phyloP scores from a whole-genome alignment of 441 rosid species.

The Manihot esculenta region DNA sequence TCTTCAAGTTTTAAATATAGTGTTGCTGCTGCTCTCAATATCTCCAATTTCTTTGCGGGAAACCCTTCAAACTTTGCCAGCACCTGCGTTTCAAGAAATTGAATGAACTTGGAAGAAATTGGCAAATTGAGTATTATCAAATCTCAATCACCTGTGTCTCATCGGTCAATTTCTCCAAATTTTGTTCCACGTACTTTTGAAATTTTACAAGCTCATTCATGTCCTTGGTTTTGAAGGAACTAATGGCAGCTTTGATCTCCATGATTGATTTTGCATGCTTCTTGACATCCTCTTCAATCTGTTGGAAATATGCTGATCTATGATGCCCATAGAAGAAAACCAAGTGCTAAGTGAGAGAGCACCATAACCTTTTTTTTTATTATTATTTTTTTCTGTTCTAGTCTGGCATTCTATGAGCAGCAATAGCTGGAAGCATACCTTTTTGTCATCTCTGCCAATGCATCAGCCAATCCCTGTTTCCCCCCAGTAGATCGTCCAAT shows the following conservation, averaged over 20 bases:
- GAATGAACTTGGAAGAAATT: neutral
- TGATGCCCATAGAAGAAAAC: neutral
- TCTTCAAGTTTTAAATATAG: slow-evolving; percentile 50
- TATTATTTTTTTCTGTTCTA: neutral
- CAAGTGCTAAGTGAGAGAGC: neutral
- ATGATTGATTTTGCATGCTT: slow-evolving; percentile 52
- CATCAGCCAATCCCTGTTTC: slow-evolving; percentile 91
- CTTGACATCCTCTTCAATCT: slow-evolving; percentile 71
- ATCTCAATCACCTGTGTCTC: slow-evolving; percentile 47
- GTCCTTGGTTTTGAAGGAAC: slow-evolving; percentile 63
- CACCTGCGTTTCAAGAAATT: slow-evolving; percentile 38
- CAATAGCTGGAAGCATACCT: slow-evolving; percentile 34
- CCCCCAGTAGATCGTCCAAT: slow-evolving; percentile 38
- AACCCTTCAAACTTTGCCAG: slow-evolving; percentile 75
- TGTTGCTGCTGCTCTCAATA: slow-evolving; percentile 60
- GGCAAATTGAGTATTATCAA: neutral
- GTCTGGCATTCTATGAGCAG: neutral
- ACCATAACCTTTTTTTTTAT: too few species aligned
- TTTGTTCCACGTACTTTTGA: slow-evolving; percentile 52
- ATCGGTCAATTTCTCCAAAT: slow-evolving; percentile 71
- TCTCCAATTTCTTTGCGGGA: slow-evolving; percentile 69
- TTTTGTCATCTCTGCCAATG: slow-evolving; percentile 83
- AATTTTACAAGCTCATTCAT: slow-evolving; percentile 64
- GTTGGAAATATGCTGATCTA: slow-evolving; percentile 79
- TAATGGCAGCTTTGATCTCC: slow-evolving; percentile 50